Conservation (phyloP, 1,284 basidiomycete genomes). For the Trichosporon sp. region DNA sequence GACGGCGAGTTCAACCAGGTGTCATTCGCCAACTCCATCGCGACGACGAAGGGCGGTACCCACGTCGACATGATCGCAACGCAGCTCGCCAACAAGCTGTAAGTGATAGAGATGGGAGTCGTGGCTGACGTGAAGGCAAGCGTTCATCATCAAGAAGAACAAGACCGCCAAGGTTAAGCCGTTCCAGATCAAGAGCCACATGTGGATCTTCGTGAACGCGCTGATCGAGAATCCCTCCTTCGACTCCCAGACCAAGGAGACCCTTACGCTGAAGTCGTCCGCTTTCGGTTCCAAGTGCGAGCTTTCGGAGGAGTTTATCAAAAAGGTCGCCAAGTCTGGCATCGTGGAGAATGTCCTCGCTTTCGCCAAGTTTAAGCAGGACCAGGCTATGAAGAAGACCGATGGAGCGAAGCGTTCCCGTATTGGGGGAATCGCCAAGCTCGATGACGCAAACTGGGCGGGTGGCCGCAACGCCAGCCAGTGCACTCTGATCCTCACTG, state of each 20-base stretch:
- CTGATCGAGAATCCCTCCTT: conserved; percentile 98
- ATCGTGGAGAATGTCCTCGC: conserved; percentile 91
- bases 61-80: conserved; percentile 88
- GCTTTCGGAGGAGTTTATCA: conserved; percentile 89
- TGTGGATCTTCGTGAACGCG: conserved; percentile 98
- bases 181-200: conserved; percentile 92
- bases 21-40: conserved; percentile 97
- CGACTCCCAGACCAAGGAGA: conserved; percentile 99
- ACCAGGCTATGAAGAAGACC: conserved; percentile 93
- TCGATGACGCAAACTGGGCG: conserved; percentile 97
- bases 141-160: conserved; percentile 92
- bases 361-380: conserved; percentile 96
- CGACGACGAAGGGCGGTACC: conserved; percentile 94
- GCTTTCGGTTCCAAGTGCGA: conserved; percentile 91
- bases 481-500: conserved; percentile 96
- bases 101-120: conserved; percentile 15
- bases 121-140: conserved; percentile 58
- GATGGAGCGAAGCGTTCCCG: conserved; percentile 91
- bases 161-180: conserved; percentile 90
- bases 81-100: conserved; percentile 81
- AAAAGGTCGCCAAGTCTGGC: conserved; percentile 88
- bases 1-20: conserved; percentile 85
- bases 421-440: conserved; percentile 86
- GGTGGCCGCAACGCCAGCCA: conserved; percentile 77
- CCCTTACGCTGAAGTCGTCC: conserved; percentile 79